Base-by-base conservation (phyloP, 768 basidiomycete genomes). In the Suillus americanus region DNA sequence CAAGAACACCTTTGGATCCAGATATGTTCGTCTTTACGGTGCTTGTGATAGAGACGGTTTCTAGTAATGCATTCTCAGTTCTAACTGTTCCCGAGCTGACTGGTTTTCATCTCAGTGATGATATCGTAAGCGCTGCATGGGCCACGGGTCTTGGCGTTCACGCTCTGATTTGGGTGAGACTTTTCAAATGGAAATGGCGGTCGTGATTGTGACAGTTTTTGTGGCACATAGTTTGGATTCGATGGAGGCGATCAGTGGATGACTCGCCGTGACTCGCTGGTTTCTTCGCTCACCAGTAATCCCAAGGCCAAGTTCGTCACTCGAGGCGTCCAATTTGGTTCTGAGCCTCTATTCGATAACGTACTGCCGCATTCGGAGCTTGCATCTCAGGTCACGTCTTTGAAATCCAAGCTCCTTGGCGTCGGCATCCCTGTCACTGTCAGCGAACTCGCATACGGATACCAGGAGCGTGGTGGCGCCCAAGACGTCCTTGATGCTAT, bases 101-200 rank as follows among this genome's bases (percentile, higher is more conserved):
- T 16, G 20, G 23, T 46, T 10, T 38, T 82, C 78, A 59, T 61
- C 46, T 13, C 63, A 83, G 83, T 64, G 82, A 91, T 69, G 81
- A 89, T 65, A 73, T 90, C 48, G 79, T 91, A 25, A 81, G 86
- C 46, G 89, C 90, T 28, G 89, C 89, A 8, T 91, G 89, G 88
- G 74, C 78, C 30, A 85, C 85, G 40, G 80, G 83, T n/a, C 73
- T 91, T 33, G 89, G 90, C 53, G 87, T 92, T 6, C 89, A 91
- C 66, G 88, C 89, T 18, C 76, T 91, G 23, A 85, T 92, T 65
- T 91, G 89, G 89, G 89, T 89, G 70, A 68, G 82, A 60, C 28
- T 28, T 57, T 51, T n/a, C 33, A 16, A 43, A 16, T 56, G n/a
- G 33, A 13, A 35, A 2, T 13, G 12, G 20, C 61, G 3, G 12